Percentiles rank a stretch among this genome's conserved stretches.
These are phyloP conservation scores for Comarum palustre DNA, from an alignment of 306 rosid genomes.

Conservation along the genomic window DNA sequence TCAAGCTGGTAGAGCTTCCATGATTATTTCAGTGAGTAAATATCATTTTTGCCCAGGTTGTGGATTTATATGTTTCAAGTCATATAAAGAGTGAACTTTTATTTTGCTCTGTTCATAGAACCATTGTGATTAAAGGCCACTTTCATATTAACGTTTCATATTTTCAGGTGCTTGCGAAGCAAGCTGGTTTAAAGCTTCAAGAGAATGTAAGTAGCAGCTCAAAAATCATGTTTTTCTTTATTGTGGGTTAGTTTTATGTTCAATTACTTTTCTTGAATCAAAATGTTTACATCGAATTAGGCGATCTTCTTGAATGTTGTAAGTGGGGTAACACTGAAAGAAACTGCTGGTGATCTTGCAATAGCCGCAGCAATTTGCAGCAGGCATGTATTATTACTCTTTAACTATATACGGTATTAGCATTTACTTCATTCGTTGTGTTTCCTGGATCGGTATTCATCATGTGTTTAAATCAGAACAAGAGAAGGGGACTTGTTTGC, in stretches of 20 bases:
- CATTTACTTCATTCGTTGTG: neutral
- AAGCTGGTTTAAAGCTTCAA: conserved; percentile 75
- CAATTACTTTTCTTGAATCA: conserved; percentile 9
- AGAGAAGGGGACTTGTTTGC: too few relatives aligned
- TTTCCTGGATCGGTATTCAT: neutral
- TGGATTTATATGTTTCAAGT: neutral
- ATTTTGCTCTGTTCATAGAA: neutral
- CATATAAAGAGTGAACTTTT: neutral
- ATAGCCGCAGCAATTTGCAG: conserved; percentile 95
- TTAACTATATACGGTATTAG: neutral
- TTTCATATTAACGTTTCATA: conserved; percentile 27
- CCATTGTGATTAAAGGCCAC: neutral
- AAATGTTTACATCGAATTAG: conserved; percentile 37
- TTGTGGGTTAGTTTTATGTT: conserved; percentile 5
- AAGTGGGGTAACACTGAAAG: conserved; percentile 60
- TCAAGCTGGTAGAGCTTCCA: conserved; percentile 54
- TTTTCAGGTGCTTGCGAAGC: conserved; percentile 80
- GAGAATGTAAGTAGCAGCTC: conserved; percentile 58
- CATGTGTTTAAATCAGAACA: neutral
- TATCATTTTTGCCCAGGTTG: neutral
- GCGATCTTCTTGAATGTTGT: conserved; percentile 70
- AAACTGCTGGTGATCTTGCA: conserved; percentile 97
- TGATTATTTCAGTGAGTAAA: conserved; percentile 75
- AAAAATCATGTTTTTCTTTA: conserved; percentile 3
- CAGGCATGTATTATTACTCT: conserved; percentile 50